Evolutionary conservation across 495 filamentous ascomycete genomes (phyloP).

Genomic region (Aspergillus cavernicola): DNA sequence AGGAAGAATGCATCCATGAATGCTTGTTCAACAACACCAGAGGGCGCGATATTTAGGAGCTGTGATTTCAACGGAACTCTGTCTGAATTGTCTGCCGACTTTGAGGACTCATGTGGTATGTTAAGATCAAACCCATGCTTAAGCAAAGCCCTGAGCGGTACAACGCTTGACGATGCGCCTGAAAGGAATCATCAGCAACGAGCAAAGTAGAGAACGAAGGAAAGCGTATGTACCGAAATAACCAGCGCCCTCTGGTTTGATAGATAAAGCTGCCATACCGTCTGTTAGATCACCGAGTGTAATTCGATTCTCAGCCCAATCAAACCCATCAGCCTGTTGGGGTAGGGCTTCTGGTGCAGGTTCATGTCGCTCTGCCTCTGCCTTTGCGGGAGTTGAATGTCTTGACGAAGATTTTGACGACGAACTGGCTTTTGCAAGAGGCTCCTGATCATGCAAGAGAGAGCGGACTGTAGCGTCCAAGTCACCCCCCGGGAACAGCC

Average conservation of each 20-base stretch:
- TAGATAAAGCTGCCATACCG: slow-evolving; percentile 52
- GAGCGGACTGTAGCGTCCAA: slow-evolving; percentile 44
- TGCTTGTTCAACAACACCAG: slow-evolving; percentile 41
- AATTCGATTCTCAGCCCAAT: slow-evolving; percentile 48
- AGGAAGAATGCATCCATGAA: slow-evolving; percentile 52
- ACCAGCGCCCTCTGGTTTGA: slow-evolving; percentile 46
- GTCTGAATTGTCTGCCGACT: slow-evolving; percentile 18
- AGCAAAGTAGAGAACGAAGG: not conserved
- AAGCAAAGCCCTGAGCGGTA: slow-evolving; percentile 41
- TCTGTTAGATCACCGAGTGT: slow-evolving; percentile 44
- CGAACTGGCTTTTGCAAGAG: slow-evolving; percentile 25
- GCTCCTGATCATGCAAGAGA: slow-evolving; percentile 40
- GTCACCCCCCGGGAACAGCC: slow-evolving; percentile 44
- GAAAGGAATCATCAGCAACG: slow-evolving; percentile 7
- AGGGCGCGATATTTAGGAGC: slow-evolving; percentile 40
- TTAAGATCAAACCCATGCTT: slow-evolving; percentile 47
- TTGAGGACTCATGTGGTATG: slow-evolving; percentile 34
- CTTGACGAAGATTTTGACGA: slow-evolving; percentile 40
- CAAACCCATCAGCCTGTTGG: slow-evolving; percentile 49
- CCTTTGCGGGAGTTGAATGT: slow-evolving; percentile 37
- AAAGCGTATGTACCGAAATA: slow-evolving; percentile 40
- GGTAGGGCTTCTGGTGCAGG: slow-evolving; percentile 44
- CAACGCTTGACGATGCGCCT: slow-evolving; percentile 47
- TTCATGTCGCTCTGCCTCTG: slow-evolving; percentile 36
- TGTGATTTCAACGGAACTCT: slow-evolving; percentile 38